These are phyloP conservation scores for Poterioochromonas sp. DNA, from an alignment of 352 stramenopile species.

Conservation along the genomic window DNA sequence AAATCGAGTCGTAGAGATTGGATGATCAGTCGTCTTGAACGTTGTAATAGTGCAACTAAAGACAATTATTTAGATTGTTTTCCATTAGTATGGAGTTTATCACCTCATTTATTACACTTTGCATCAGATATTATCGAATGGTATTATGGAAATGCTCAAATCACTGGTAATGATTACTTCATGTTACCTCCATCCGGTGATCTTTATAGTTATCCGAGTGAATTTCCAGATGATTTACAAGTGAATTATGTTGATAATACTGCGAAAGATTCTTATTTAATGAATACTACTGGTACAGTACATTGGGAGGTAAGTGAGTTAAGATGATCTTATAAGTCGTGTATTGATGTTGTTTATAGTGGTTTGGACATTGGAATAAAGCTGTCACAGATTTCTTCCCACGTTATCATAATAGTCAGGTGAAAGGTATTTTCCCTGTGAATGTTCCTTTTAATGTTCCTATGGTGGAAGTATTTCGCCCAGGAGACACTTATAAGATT, in stretches of 20 bases:
- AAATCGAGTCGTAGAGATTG: background rate
- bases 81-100: constrained; percentile 34
- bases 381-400: constrained; percentile 28
- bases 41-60: background rate
- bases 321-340: no score
- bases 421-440: background rate
- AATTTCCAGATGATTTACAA: constrained; percentile 19
- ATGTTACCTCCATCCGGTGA: constrained; percentile 34
- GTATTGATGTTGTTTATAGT: no score
- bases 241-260: constrained; percentile 28
- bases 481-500: background rate
- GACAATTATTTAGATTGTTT: constrained; percentile 24
- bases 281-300: constrained; percentile 31
- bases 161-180: constrained; percentile 35
- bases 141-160: constrained; percentile 19
- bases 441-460: background rate
- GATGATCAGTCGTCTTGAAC: constrained; percentile 13
- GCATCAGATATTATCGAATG: constrained; percentile 30
- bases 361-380: constrained; percentile 19
- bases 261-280: constrained; percentile 8
- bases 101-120: constrained; percentile 20
- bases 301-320: no score
- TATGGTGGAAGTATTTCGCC: background rate
- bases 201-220: constrained; percentile 34
- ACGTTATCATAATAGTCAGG: background rate